A percentile compares a stretch with the other conserved stretches of the same genome.
These are phyloP conservation scores for Arthrinium phaeospermum DNA, from an alignment of 2,329 filamentous ascomycete genomes.

Conservation along the genomic window DNA sequence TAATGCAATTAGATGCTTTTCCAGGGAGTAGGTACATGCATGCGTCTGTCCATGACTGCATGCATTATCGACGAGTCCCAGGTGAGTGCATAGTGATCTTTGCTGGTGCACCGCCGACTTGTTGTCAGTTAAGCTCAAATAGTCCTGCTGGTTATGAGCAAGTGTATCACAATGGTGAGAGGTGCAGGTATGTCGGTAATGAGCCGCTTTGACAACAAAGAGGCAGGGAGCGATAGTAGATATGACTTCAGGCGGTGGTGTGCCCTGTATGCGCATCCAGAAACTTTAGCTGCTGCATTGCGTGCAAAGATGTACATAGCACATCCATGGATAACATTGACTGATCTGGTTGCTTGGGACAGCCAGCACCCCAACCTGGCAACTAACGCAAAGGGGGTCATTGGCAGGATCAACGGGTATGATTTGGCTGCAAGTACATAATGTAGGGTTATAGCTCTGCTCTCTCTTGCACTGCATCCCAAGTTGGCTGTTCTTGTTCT, in stretches of 20 bases:
- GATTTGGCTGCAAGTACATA: neutral
- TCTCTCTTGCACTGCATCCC: neutral
- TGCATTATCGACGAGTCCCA: neutral
- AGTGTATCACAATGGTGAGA: neutral
- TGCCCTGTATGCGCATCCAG: neutral
- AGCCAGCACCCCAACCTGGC: neutral
- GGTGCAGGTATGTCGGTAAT: neutral
- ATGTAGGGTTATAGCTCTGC: constrained; percentile 3
- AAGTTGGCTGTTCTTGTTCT: neutral
- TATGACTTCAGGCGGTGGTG: neutral
- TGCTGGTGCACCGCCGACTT: neutral
- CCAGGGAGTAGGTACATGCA: constrained; percentile 3
- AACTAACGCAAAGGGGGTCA: neutral
- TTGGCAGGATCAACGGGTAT: too few relatives aligned
- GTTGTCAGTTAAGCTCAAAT: neutral
- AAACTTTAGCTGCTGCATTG: neutral
- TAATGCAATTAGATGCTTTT: constrained; percentile 14
- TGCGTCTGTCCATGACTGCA: neutral
- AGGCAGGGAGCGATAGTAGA: neutral
- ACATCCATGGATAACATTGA: neutral
- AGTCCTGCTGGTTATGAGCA: neutral
- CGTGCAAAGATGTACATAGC: neutral
- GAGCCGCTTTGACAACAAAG: neutral
- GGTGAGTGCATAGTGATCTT: neutral
- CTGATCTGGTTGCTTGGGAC: constrained; percentile 10